phyloP scores from a whole-genome alignment of 768 basidiomycete genomes.

The Steccherinum ochraceum region DNA sequence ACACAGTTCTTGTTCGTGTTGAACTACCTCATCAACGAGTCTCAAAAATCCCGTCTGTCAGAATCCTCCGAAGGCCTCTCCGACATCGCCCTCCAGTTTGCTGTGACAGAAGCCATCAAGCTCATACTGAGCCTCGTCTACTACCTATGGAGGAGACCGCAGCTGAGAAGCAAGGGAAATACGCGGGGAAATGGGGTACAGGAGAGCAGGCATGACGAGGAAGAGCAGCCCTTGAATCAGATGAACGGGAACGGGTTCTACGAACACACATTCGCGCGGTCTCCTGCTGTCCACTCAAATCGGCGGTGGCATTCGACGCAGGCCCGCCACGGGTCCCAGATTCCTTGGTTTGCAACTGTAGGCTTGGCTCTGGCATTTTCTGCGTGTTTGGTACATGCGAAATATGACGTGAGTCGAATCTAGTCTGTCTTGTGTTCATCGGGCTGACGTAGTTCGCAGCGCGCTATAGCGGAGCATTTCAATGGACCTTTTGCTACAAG shows the following conservation, averaged over 20 bases:
- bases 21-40: not conserved
- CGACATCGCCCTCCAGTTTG: not conserved
- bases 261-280: not conserved
- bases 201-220: not conserved
- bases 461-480: not conserved
- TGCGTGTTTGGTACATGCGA: not conserved
- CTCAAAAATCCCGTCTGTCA: not conserved
- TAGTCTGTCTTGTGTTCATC: too few species aligned
- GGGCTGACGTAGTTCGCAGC: too few species aligned
- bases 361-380: not conserved
- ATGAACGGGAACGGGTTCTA: not conserved
- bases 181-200: not conserved
- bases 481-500: not conserved
- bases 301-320: not conserved
- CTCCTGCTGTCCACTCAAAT: not conserved
- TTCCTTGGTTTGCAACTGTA: not conserved
- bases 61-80: not conserved
- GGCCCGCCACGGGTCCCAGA: not conserved
- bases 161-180: too few species aligned
- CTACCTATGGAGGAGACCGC: not conserved
- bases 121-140: not conserved
- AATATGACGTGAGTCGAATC: not conserved
- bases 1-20: not conserved
- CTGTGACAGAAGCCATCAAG: not conserved
- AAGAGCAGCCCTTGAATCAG: not conserved